Base-by-base conservation (phyloP, 441 rosid species). In the Gossypium trilobum region DNA sequence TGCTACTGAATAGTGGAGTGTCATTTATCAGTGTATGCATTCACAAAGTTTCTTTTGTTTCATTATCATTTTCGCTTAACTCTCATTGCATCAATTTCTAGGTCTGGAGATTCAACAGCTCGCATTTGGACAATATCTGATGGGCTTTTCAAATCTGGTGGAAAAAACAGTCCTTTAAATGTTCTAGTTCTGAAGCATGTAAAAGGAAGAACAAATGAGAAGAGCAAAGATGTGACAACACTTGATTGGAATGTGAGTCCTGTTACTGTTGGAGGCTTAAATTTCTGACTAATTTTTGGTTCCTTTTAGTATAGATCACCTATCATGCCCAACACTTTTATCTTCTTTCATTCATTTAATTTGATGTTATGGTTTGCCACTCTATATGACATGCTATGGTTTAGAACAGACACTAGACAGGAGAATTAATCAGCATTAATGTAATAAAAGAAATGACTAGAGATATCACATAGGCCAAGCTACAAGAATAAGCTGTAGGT, bases 231-330 rank as follows among this genome's bases (percentile, higher is more conserved):
- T 74, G 98, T 95, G 66, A 95, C 99, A 2, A 92, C 99, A 20
- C 90, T 95, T 48, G 99, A 95, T 83, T 95, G 99, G 99, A 92
- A 92, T 86, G 99, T 95, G 82, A 89, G 99, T 60, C 78, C 44
- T 74, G 61, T 63, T 64, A 27, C 64, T 29, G 29, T 80, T 58
- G 17, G 36, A n/a, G 63, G 36, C 39, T 58, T 58, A 58, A 25
- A 17, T 61, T 71, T 48, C 51, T 33, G 11, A 33, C 25, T 3
- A 68, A 48, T 17, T 3, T 66, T 67, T 17, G 44, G 72, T 29
- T 60, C 33, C 48, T 9, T 70, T 58, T 6, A 9, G 59, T 2
- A 8, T n/a, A 50, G 14, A 51, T 16, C 23, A 68, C 75, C 16
- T 17, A 6, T 57, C 10, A 14, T 57, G 9, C n/a, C 19, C 33